Percentiles rank a stretch among this genome's conserved stretches.
Evolutionary conservation across 805 yeast genomes (phyloP).

Genomic region (Metschnikowia bowlesiae): DNA sequence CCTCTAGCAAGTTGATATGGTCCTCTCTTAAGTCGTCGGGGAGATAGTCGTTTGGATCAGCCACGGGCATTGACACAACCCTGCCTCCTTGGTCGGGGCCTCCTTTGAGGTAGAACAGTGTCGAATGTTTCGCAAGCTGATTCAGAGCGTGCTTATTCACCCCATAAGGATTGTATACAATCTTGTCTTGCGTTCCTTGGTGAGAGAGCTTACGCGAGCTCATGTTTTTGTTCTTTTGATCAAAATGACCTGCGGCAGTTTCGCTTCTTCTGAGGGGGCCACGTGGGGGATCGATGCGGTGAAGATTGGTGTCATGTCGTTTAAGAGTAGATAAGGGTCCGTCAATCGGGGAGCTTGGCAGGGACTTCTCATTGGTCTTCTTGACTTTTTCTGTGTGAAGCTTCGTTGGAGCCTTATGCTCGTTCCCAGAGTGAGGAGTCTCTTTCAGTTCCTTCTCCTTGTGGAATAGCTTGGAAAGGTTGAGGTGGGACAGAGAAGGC

Average conservation of each 20-base stretch:
- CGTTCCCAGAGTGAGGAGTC: neutral
- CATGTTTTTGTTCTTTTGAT: constrained; percentile 8
- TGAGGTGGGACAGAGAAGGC: constrained; percentile 14
- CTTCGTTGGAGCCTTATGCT: constrained; percentile 1
- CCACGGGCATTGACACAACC: constrained; percentile 56
- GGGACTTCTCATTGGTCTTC: neutral
- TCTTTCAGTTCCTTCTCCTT: constrained; percentile 14
- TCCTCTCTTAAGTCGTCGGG: constrained; percentile 52
- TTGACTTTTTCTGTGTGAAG: neutral
- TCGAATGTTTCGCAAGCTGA: constrained; percentile 20
- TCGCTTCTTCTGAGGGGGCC: constrained; percentile 23
- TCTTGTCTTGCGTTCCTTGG: constrained; percentile 33
- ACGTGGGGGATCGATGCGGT: constrained; percentile 12
- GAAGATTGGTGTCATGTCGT: constrained; percentile 12
- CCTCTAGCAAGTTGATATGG: constrained; percentile 47
- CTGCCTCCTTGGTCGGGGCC: constrained; percentile 41
- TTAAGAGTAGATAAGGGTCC: constrained; percentile 7
- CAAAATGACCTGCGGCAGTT: constrained; percentile 33
- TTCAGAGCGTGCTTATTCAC: constrained; percentile 30
- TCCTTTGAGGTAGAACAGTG: constrained; percentile 25
- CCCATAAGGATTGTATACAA: constrained; percentile 67
- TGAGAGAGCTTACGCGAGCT: constrained; percentile 8
- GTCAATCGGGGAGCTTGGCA: constrained; percentile 7
- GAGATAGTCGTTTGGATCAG: constrained; percentile 59
- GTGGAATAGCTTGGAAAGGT: constrained; percentile 21